phyloP scores from a whole-genome alignment of 2,329 filamentous ascomycete genomes.

The Fusarium tupiense region DNA sequence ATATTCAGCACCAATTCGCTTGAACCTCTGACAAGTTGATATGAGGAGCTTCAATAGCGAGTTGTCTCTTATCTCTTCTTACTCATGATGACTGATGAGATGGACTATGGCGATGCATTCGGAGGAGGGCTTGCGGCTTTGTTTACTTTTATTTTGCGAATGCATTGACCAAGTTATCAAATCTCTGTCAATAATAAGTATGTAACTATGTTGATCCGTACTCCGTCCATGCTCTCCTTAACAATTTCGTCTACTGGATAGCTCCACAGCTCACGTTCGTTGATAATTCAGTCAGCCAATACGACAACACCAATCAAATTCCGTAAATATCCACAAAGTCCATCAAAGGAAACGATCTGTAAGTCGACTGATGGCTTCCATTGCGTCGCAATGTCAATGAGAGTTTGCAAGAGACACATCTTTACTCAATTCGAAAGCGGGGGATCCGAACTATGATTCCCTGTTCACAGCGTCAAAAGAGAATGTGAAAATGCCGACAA shows the following conservation, averaged over 20 bases:
- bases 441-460: slow-evolving; percentile 5
- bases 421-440: slow-evolving; percentile 7
- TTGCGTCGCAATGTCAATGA: neutral
- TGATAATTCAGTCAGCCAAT: neutral
- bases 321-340: neutral
- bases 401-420: neutral
- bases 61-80: neutral
- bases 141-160: neutral
- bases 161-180: neutral
- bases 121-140: neutral
- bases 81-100: neutral
- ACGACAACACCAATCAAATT: neutral
- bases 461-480: neutral
- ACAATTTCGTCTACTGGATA: neutral
- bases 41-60: neutral
- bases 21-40: neutral
- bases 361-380: neutral
- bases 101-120: neutral
- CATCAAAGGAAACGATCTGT: neutral
- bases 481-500: neutral
- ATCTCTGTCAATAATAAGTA: neutral
- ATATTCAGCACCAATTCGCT: neutral
- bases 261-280: neutral
- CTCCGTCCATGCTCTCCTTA: neutral
- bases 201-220: neutral